Conservation (phyloP, 805 yeast genomes). For the Lipomyces mesembrius region DNA sequence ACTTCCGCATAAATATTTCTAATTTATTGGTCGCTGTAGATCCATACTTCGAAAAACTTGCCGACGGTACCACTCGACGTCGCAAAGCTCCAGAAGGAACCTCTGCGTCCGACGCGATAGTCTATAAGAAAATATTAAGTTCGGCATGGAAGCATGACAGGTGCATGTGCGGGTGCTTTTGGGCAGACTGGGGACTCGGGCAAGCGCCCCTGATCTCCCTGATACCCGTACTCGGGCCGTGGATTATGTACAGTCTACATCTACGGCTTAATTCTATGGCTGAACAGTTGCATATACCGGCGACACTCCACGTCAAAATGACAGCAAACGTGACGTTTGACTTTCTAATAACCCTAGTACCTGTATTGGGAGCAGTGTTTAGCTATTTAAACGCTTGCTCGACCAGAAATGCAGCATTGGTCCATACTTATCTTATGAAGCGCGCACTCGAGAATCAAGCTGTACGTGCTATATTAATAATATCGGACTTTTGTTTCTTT, state of each 20-base stretch:
- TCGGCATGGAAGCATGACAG: conserved; percentile 88
- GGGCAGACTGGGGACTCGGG: conserved; percentile 39
- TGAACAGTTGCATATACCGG: conserved; percentile 62
- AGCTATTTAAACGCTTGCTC: conserved; percentile 86
- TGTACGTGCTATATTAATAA: conserved; percentile 14
- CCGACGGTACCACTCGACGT: conserved; percentile 59
- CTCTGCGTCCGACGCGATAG: conserved; percentile 61
- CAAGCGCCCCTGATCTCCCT: conserved; percentile 49
- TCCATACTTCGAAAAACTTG: conserved; percentile 53
- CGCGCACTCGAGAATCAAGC: conserved; percentile 37
- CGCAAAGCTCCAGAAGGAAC: conserved; percentile 65
- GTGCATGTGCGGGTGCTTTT: conserved; percentile 80
- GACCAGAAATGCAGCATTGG: conserved; percentile 83
- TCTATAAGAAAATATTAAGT: conserved; percentile 73
- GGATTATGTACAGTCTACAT: conserved; percentile 78
- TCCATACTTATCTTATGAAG: conserved; percentile 56
- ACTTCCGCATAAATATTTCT: not conserved
- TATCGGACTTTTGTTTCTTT: not conserved
- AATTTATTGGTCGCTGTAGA: not conserved
- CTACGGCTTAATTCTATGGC: conserved; percentile 67
- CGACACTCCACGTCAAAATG: conserved; percentile 64
- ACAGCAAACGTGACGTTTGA: conserved; percentile 78
- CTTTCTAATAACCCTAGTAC: conserved; percentile 74
- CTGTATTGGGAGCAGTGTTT: conserved; percentile 75
- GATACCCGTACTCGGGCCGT: conserved; percentile 85